Percentiles rank a stretch among this genome's conserved stretches.
Conservation (phyloP, 371 early-diverging fungal species). For the Mortierella sp. region DNA sequence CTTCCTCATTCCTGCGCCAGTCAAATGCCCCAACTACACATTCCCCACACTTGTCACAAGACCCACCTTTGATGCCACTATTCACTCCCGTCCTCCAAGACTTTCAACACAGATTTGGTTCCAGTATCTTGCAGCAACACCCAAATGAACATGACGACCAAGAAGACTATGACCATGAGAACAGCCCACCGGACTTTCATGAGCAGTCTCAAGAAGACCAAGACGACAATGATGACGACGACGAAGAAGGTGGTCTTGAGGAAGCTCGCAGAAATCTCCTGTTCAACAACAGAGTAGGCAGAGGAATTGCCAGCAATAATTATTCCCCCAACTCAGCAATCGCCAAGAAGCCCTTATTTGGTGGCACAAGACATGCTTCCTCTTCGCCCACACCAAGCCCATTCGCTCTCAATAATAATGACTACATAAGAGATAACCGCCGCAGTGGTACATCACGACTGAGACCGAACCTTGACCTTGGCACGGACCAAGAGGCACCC, state of each 20-base stretch:
- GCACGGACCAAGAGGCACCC: constrained; percentile 67
- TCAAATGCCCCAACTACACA: constrained; percentile 1
- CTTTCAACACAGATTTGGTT: constrained; percentile 44
- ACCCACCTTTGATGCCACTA: constrained; percentile 49
- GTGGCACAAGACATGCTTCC: constrained; percentile 6
- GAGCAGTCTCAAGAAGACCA: constrained; percentile 17
- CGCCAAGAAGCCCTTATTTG: constrained; percentile 10
- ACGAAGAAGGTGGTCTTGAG: background rate
- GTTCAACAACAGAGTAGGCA: constrained; percentile 12
- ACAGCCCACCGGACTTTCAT: constrained; percentile 20
- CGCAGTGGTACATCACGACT: constrained; percentile 9
- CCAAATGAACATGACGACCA: constrained; percentile 3
- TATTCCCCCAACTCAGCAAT: constrained; percentile 3
- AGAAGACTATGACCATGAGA: constrained; percentile 22
- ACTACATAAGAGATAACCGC: background rate
- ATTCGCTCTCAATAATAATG: constrained; percentile 17
- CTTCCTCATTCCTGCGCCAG: constrained; percentile 25
- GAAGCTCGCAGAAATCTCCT: constrained; percentile 26
- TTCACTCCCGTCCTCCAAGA: constrained; percentile 53
- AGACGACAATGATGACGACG: constrained; percentile 26
- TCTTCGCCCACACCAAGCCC: constrained; percentile 17
- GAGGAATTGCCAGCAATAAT: background rate
- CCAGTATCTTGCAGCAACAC: constrained; percentile 29
- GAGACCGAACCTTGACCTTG: constrained; percentile 27
- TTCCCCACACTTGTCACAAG: constrained; percentile 1